A percentile compares a stretch with the other conserved stretches of the same genome.
phyloP scores from a whole-genome alignment of 1,284 basidiomycete species.

The Afroboletus lepidellus region DNA sequence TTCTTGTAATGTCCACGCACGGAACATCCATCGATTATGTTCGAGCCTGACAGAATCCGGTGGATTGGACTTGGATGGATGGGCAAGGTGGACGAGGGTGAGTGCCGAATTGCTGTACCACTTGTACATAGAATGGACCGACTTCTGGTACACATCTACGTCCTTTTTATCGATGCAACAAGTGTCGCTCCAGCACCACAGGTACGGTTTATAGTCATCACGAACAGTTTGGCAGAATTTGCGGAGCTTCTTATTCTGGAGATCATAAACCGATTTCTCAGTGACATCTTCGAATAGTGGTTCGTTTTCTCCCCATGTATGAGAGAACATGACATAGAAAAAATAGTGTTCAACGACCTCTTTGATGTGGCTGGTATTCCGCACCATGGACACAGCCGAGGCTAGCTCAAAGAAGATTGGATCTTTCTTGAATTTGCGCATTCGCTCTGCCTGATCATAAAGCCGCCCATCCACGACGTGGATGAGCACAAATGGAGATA shows the following conservation, averaged over 20 bases:
- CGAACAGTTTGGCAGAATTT: conserved; percentile 1
- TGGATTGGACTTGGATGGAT: no score
- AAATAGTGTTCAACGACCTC: conserved; percentile 10
- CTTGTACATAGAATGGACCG: conserved; percentile 14
- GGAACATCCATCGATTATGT: conserved; percentile 9
- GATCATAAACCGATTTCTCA: conserved; percentile 4
- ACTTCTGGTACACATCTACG: neutral
- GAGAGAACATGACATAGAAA: conserved; percentile 19
- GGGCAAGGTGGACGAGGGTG: conserved; percentile 9
- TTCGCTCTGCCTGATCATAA: conserved; percentile 1
- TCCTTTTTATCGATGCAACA: conserved; percentile 4
- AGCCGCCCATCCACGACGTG: conserved; percentile 5
- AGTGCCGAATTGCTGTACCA: conserved; percentile 14
- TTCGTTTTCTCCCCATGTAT: conserved; percentile 13
- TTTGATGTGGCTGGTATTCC: neutral
- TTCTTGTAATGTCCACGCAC: conserved; percentile 1
- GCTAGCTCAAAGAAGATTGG: conserved; percentile 6
- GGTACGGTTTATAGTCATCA: neutral
- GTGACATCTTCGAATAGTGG: neutral
- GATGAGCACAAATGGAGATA: conserved; percentile 10
- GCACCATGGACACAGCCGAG: neutral
- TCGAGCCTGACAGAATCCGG: neutral
- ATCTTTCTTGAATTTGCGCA: conserved; percentile 2
- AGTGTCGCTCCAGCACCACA: conserved; percentile 5
- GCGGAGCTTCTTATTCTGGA: conserved; percentile 3